A percentile compares a stretch with the other conserved stretches of the same genome.
Evolutionary conservation across 495 filamentous ascomycete species (phyloP).

Genomic region (Podospora didyma): DNA sequence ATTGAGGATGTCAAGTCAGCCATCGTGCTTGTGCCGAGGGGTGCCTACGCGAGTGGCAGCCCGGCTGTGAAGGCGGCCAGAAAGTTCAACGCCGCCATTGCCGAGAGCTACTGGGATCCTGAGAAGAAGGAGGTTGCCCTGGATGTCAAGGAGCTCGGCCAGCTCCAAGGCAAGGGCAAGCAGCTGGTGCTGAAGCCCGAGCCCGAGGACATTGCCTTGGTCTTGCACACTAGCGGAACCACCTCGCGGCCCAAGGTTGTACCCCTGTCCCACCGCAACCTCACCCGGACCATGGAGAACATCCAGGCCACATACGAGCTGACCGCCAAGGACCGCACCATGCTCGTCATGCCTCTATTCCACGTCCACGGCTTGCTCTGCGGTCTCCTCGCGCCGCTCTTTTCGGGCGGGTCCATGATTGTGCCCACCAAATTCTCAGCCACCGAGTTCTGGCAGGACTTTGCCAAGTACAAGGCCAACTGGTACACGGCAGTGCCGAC

Average conservation of each 20-base stretch:
- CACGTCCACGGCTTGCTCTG: conserved; percentile 84
- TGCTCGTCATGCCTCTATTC: conserved; percentile 89
- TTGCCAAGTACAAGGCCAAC: conserved; percentile 63
- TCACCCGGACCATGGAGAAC: conserved; percentile 62
- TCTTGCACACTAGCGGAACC: conserved; percentile 72
- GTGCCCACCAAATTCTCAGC: conserved; percentile 77
- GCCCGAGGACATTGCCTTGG: conserved; percentile 63
- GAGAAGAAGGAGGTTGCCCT: conserved; percentile 57
- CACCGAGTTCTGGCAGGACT: conserved; percentile 74
- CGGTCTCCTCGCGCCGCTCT: conserved; percentile 69
- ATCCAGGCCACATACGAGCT: conserved; percentile 71
- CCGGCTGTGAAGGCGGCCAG: conserved; percentile 69
- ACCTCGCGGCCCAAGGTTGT: conserved; percentile 81
- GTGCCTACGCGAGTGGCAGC: conserved; percentile 56
- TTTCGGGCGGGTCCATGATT: conserved; percentile 67
- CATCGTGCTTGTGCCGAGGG: conserved; percentile 66
- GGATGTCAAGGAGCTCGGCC: conserved; percentile 69
- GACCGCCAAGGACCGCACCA: conserved; percentile 63
- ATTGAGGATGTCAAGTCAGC: conserved; percentile 78
- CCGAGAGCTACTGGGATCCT: conserved; percentile 74
- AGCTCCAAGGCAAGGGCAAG: conserved; percentile 50
- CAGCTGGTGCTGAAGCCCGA: conserved; percentile 52
- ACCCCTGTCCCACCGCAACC: conserved; percentile 73
- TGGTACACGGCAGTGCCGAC: conserved; percentile 90
- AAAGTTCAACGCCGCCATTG: conserved; percentile 72